Evolutionary conservation across 305 asterid genomes (phyloP).

Genomic region (Solanum aculeatissimum): DNA sequence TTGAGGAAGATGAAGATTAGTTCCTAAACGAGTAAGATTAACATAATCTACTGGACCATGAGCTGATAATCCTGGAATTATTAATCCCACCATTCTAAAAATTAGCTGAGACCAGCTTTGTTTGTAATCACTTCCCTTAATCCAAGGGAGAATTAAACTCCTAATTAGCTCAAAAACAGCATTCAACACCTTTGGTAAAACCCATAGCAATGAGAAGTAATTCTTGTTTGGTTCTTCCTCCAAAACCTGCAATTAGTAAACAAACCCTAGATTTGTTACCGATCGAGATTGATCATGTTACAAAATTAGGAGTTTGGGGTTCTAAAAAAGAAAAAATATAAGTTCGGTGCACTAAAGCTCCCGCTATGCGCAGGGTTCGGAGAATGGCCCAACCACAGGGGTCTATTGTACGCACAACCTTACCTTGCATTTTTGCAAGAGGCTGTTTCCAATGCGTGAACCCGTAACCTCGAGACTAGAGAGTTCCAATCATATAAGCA

Average conservation of each 20-base stretch:
- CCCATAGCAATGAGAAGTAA: conserved; percentile 42
- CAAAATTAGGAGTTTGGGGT: too few relatives aligned
- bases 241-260: conserved; percentile 25
- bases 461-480: too few relatives aligned
- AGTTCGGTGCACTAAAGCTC: too few relatives aligned
- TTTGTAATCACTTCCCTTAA: conserved; percentile 31
- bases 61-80: conserved; percentile 38
- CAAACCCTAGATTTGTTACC: neutral
- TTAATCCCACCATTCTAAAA: conserved; percentile 29
- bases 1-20: neutral
- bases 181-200: conserved; percentile 36
- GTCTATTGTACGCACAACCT: too few relatives aligned
- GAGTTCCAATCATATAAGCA: neutral
- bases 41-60: conserved; percentile 53
- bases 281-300: neutral
- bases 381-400: too few relatives aligned
- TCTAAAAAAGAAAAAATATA: too few relatives aligned
- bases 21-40: conserved; percentile 45
- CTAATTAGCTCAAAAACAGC: conserved; percentile 43
- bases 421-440: too few relatives aligned
- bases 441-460: too few relatives aligned
- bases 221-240: conserved; percentile 74
- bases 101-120: conserved; percentile 35
- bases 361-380: too few relatives aligned
- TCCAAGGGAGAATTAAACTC: conserved; percentile 35